Evolutionary conservation across 352 stramenopile genomes (phyloP).

Genomic region (Thraustochytrium sp.): DNA sequence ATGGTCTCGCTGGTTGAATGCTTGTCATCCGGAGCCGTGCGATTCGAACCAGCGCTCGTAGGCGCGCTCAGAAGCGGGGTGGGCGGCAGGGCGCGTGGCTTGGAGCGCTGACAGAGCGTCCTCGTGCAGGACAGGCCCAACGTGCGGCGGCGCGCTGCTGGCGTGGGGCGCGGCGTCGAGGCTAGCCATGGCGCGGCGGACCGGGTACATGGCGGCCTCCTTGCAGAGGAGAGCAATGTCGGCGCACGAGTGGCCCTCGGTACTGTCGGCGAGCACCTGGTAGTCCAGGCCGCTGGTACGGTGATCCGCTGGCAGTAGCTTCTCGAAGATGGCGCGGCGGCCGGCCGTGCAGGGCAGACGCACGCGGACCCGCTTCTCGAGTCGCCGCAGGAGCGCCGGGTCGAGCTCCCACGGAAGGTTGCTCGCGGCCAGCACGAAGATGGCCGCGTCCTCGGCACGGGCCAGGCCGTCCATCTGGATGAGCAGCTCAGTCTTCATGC

Average conservation of each 20-base stretch:
- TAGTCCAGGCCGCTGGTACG: conserved; percentile 60
- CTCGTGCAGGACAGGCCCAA: not conserved
- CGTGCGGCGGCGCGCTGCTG: not conserved
- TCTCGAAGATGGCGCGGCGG: conserved; percentile 47
- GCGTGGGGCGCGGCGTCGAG: not conserved
- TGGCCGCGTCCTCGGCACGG: conserved; percentile 43
- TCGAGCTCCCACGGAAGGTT: conserved; percentile 95
- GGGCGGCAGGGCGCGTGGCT: conserved; percentile 5
- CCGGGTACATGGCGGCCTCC: conserved; percentile 63
- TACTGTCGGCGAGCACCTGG: conserved; percentile 64
- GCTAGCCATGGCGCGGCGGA: conserved; percentile 53
- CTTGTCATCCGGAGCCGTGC: not conserved
- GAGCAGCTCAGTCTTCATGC: conserved; percentile 93
- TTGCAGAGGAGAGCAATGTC: conserved; percentile 73
- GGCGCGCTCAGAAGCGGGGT: not conserved
- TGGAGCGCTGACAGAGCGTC: conserved; percentile 3
- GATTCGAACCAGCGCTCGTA: conserved; percentile 1
- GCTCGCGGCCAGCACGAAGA: conserved; percentile 87
- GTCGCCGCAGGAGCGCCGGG: conserved; percentile 80
- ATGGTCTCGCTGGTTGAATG: no score
- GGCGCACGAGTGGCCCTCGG: conserved; percentile 76
- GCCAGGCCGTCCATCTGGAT: conserved; percentile 93
- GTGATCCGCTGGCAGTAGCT: conserved; percentile 57
- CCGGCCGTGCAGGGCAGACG: conserved; percentile 58
- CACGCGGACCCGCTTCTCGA: conserved; percentile 91